Evolutionary conservation across 2,329 filamentous ascomycete species (phyloP).

Genomic region (Ceratocystis papillata): DNA sequence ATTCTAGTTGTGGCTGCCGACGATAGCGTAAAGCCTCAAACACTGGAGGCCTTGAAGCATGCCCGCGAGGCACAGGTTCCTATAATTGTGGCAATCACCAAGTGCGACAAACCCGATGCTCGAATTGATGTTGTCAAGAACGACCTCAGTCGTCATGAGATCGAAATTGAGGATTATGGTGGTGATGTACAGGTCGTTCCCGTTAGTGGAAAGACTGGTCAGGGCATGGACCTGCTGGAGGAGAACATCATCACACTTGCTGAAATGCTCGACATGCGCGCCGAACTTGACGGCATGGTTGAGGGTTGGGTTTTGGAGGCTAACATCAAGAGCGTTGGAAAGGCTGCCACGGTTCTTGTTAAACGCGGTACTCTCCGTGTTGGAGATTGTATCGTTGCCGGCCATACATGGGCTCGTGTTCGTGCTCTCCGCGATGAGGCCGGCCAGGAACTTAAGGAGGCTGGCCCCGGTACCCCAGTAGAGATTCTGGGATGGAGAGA

Average conservation of each 20-base stretch:
- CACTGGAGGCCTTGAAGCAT: constrained; percentile 90
- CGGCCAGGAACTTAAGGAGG: constrained; percentile 58
- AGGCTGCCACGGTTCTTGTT: constrained; percentile 79
- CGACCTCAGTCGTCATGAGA: constrained; percentile 69
- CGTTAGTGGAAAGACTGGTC: constrained; percentile 86
- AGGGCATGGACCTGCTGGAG: constrained; percentile 83
- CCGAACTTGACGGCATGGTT: constrained; percentile 61
- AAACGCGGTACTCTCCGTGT: constrained; percentile 72
- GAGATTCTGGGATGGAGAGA: constrained; percentile 93
- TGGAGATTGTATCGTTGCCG: constrained; percentile 78
- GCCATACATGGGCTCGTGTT: constrained; percentile 79
- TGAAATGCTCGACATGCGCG: constrained; percentile 82
- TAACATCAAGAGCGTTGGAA: constrained; percentile 72
- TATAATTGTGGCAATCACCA: constrained; percentile 96
- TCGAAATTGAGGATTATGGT: constrained; percentile 89
- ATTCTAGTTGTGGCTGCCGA: constrained; percentile 92
- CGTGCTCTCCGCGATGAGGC: constrained; percentile 75
- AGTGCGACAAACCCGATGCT: constrained; percentile 80
- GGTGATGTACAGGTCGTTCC: constrained; percentile 87
- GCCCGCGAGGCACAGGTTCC: constrained; percentile 77
- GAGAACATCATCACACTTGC: constrained; percentile 78
- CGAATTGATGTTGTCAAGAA: constrained; percentile 75
- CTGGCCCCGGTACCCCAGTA: constrained; percentile 77
- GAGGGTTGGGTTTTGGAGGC: constrained; percentile 95
- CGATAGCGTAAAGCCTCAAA: constrained; percentile 95